Evolutionary conservation across 257 asterid species (phyloP).

Genomic region (Oldenlandia corymbosa): DNA sequence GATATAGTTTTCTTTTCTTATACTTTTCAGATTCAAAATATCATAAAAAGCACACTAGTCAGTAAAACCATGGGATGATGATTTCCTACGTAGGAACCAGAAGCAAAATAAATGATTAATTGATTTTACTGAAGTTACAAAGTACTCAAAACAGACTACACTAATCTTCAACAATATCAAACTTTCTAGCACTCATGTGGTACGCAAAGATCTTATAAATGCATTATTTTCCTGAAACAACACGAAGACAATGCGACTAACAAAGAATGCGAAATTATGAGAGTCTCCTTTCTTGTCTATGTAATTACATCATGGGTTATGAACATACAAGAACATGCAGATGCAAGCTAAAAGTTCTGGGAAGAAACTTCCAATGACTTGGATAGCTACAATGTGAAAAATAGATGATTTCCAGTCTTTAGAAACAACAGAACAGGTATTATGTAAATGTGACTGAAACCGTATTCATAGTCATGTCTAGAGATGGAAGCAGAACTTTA

Average conservation of each 20-base stretch:
- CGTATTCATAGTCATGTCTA: background rate
- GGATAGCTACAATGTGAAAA: background rate
- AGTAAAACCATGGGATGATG: background rate
- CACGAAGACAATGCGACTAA: background rate
- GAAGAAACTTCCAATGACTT: background rate
- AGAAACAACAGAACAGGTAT: background rate
- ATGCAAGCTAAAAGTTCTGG: background rate
- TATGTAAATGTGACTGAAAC: background rate
- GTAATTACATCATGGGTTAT: background rate
- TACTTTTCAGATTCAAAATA: background rate
- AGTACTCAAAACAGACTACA: background rate
- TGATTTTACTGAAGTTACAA: background rate
- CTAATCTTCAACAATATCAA: background rate
- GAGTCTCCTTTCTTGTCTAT: background rate
- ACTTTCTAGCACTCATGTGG: background rate
- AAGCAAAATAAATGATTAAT: too few species aligned
- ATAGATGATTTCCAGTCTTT: background rate
- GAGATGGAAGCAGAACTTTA: slow-evolving; percentile 24
- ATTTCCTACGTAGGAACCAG: background rate
- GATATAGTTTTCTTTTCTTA: background rate
- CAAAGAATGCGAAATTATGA: background rate
- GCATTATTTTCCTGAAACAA: background rate
- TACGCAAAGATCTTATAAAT: background rate
- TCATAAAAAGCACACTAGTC: background rate
- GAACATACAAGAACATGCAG: background rate